phyloP scores from a whole-genome alignment of 2,329 filamentous ascomycete genomes.

The Neurospora sp. region DNA sequence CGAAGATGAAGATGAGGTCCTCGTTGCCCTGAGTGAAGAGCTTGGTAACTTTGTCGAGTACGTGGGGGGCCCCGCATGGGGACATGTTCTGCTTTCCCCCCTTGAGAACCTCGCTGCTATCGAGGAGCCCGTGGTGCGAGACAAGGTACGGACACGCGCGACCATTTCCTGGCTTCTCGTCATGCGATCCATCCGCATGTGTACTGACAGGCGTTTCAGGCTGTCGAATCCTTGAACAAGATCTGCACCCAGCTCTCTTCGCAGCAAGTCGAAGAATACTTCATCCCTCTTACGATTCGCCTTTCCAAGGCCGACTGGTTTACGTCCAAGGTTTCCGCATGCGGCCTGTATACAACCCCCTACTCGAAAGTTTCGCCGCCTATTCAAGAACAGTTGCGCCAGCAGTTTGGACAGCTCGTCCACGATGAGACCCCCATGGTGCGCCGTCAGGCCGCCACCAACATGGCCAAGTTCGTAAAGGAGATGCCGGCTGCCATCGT shows the following conservation, averaged over 20 bases:
- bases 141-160: conserved; percentile 61
- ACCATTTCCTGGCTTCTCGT: background rate
- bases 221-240: conserved; percentile 98
- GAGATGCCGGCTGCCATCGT: conserved; percentile 87
- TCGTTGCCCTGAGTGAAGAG: conserved; percentile 94
- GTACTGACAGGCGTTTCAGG: conserved; percentile 39
- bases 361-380: conserved; percentile 82
- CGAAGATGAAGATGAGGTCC: conserved; percentile 96
- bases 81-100: conserved; percentile 91
- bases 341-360: conserved; percentile 85
- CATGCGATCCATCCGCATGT: background rate
- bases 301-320: conserved; percentile 99
- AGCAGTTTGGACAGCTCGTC: conserved; percentile 86
- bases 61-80: conserved; percentile 86
- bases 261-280: conserved; percentile 92
- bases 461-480: conserved; percentile 95
- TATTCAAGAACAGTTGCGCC: conserved; percentile 83
- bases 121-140: conserved; percentile 92
- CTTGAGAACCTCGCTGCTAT: conserved; percentile 97
- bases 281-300: conserved; percentile 89
- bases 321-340: conserved; percentile 97
- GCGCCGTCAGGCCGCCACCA: conserved; percentile 88
- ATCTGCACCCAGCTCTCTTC: conserved; percentile 89
- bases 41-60: conserved; percentile 96
- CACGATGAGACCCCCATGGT: conserved; percentile 99